Base-by-base conservation (phyloP, 805 yeast species). In the Saturnispora halmiae region DNA sequence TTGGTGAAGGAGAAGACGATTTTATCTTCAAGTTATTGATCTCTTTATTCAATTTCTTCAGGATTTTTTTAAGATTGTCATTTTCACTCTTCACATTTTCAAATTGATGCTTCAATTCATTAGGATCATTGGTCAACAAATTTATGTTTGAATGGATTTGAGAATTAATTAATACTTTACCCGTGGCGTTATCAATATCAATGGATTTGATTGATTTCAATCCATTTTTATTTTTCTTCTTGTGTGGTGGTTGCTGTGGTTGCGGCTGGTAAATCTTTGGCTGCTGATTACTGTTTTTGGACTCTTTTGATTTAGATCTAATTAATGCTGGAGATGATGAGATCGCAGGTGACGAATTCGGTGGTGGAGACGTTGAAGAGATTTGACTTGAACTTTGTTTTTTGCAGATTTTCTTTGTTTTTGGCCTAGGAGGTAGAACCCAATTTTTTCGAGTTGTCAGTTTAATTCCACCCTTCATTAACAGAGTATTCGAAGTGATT, bases 351-450 rank as follows among this genome's bases (percentile, higher is more conserved):
- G 33, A 4, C 9, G 20, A 6, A 19, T 7, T 10, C 10, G 26
- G 34, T 19, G 15, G n/a, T 19, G n/a, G 25, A 4, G 8, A 13
- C 11, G 5, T 18, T 19, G n/a, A n/a, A n/a, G n/a, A n/a, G n/a
- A n/a, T n/a, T n/a, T n/a, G n/a, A n/a, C n/a, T n/a, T n/a, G n/a
- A n/a, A n/a, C n/a, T n/a, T n/a, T n/a, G n/a, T 31, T 46, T 46
- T 16, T 43, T 43, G 6, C 45, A 31, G 0, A 43, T 39, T 29
- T 54, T 58, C 39, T 53, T 59, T 5, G 54, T 49, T 38, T 50
- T 70, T 4, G 79, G 77, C 35, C 79, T 58, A 3, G 79, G 79
- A 3, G 79, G 79, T 29, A 73, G 57, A 4, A 72, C 73, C 77
- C 79, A 73, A 46, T 61, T 58, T 36, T 59, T 61, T 19, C 41